Percentiles rank a stretch among this genome's conserved stretches.
Conservation (phyloP, 306 rosid species). For the Cicer bijugum region DNA sequence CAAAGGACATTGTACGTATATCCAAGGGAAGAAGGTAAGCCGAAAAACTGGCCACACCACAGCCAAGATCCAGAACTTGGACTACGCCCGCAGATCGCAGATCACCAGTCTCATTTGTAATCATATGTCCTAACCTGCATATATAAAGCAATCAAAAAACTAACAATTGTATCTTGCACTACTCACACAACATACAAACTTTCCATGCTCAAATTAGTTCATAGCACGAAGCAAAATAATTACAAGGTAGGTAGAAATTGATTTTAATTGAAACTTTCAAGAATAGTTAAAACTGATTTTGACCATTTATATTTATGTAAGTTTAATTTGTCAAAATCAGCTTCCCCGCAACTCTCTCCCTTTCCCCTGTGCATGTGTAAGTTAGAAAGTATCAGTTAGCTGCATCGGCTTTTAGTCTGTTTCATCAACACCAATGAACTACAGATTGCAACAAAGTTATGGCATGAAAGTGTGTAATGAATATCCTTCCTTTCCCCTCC, state of each 20-base stretch:
- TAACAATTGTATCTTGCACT: constrained; percentile 5
- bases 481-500: too few relatives aligned
- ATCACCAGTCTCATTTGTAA: constrained; percentile 73
- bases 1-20: constrained; percentile 91
- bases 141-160: constrained; percentile 34
- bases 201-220: constrained; percentile 5
- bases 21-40: constrained; percentile 89
- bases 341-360: not conserved
- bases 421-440: constrained; percentile 11
- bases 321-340: not conserved
- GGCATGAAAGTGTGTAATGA: not conserved
- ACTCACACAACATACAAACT: constrained; percentile 23
- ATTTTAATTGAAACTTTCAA: constrained; percentile 8
- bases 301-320: not conserved
- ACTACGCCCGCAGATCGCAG: constrained; percentile 75
- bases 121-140: constrained; percentile 88
- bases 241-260: constrained; percentile 9
- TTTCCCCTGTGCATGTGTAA: not conserved
- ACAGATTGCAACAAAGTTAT: constrained; percentile 7
- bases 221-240: constrained; percentile 28
- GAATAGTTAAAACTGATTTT: not conserved
- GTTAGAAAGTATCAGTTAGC: constrained; percentile 1
- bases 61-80: constrained; percentile 91
- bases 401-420: constrained; percentile 9
- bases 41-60: constrained; percentile 97